These are phyloP conservation scores for Tetrapisispora fleetii DNA, from an alignment of 805 yeast species.

Conservation along the genomic window DNA sequence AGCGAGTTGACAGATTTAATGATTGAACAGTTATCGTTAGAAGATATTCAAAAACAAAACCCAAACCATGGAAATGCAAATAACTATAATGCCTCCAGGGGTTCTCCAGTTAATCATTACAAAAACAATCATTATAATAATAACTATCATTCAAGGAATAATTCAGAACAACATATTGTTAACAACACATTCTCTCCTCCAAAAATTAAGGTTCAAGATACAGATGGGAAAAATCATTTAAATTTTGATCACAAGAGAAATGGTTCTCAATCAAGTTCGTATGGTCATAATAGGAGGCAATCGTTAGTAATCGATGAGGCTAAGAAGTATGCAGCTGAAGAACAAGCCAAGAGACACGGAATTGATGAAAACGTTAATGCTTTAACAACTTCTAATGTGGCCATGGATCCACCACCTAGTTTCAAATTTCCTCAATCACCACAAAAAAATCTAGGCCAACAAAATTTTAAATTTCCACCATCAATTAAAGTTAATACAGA, in stretches of 20 bases:
- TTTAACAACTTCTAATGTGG: neutral
- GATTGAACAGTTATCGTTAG: slow-evolving; percentile 81
- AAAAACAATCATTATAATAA: slow-evolving; percentile 15
- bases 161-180: slow-evolving; percentile 21
- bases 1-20: slow-evolving; percentile 84
- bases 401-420: neutral
- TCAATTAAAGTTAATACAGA: neutral
- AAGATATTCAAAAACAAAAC: slow-evolving; percentile 82
- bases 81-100: slow-evolving; percentile 14
- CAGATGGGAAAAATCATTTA: slow-evolving; percentile 4
- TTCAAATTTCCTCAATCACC: slow-evolving; percentile 3
- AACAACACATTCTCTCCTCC: slow-evolving; percentile 11
- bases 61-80: slow-evolving; percentile 39
- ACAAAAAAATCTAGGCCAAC: neutral
- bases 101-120: slow-evolving; percentile 11
- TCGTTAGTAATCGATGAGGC: slow-evolving; percentile 90
- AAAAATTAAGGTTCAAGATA: slow-evolving; percentile 7
- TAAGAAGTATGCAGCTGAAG: slow-evolving; percentile 88
- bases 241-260: slow-evolving; percentile 37
- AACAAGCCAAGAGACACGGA: slow-evolving; percentile 55
- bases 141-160: slow-evolving; percentile 29
- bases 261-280: slow-evolving; percentile 37
- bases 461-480: slow-evolving; percentile 26
- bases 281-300: slow-evolving; percentile 86
- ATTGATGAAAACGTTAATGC: slow-evolving; percentile 5